phyloP scores from a whole-genome alignment of 306 rosid genomes.

The Nissolia schottii region DNA sequence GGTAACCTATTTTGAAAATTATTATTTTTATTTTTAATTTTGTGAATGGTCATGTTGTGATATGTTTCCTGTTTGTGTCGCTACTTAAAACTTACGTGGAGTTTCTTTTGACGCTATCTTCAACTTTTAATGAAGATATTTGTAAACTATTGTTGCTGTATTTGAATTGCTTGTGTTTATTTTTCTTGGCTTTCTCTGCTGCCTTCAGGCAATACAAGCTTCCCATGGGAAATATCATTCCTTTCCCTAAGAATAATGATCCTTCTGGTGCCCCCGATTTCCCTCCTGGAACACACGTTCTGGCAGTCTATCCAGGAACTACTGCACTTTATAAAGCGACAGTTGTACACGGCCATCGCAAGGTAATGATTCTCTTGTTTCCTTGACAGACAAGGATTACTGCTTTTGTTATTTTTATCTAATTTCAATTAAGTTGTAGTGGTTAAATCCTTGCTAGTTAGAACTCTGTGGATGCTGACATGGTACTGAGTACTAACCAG shows the following conservation, averaged over 20 bases:
- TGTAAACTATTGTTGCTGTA: background rate
- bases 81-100: background rate
- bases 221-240: slow-evolving; percentile 76
- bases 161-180: background rate
- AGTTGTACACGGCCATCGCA: slow-evolving; percentile 84
- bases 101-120: background rate
- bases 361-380: slow-evolving; percentile 48
- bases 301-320: slow-evolving; percentile 98
- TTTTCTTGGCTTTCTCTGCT: slow-evolving; percentile 9
- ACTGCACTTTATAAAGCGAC: slow-evolving; percentile 98
- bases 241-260: slow-evolving; percentile 88
- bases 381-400: background rate
- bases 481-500: slow-evolving; percentile 51
- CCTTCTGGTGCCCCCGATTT: slow-evolving; percentile 69
- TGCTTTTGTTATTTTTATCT: background rate
- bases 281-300: slow-evolving; percentile 74
- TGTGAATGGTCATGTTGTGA: background rate
- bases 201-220: slow-evolving; percentile 78
- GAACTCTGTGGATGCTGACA: background rate
- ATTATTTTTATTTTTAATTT: background rate
- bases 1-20: slow-evolving; percentile 37
- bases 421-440: background rate
- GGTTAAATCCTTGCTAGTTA: background rate
- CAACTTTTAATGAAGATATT: background rate
- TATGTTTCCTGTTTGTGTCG: background rate